phyloP scores from a whole-genome alignment of 345 rosid genomes.

The Eucalyptus tenuipes region DNA sequence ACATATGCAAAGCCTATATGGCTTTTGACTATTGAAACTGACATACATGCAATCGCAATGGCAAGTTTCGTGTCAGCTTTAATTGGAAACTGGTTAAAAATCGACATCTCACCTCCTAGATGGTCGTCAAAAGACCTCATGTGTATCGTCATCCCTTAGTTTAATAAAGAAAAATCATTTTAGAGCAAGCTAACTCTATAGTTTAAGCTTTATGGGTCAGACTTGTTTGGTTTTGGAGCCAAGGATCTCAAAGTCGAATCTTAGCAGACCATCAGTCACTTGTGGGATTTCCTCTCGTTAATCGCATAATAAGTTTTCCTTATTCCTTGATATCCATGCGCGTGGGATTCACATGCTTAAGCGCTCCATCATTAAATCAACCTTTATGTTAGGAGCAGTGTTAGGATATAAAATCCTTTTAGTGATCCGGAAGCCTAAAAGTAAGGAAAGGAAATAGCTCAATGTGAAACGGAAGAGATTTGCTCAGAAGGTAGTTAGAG shows the following conservation, averaged over 20 bases:
- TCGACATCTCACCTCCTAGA: background rate
- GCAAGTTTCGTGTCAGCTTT: background rate
- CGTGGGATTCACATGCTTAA: background rate
- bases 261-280: background rate
- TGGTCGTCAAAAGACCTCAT: background rate
- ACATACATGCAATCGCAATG: background rate
- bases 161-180: background rate
- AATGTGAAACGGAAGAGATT: background rate
- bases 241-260: background rate
- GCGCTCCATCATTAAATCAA: background rate
- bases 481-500: background rate
- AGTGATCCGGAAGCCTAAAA: background rate
- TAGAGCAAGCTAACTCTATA: background rate
- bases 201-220: background rate
- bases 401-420: background rate
- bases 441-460: background rate
- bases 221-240: background rate
- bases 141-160: background rate
- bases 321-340: background rate
- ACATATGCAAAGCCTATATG: background rate
- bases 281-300: background rate
- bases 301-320: background rate
- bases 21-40: background rate
- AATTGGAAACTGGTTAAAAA: background rate
- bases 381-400: background rate